Base-by-base conservation (phyloP, 768 basidiomycete genomes). In the Lentinula detonsa region DNA sequence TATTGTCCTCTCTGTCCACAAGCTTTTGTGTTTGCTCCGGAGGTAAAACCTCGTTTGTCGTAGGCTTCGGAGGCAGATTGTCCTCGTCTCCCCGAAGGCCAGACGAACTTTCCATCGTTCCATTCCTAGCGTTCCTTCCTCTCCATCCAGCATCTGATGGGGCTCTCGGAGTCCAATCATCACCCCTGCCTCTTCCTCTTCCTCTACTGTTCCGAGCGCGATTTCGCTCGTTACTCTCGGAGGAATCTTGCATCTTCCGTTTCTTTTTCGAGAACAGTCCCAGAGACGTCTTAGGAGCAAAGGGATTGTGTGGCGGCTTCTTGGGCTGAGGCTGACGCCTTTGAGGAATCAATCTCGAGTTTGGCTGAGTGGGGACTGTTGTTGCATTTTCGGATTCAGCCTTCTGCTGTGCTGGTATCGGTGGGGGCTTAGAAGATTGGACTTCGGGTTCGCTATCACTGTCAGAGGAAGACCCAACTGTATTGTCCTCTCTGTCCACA, bases 281-380 rank as follows among this genome's bases (percentile, higher is more conserved):
- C 13, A 76, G 69, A n/a, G n/a, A n/a, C 6, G 89, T 82, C 18
- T 87, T 81, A 28, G 83, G 76, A 40, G 79, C 81, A 65, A 92
- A 93, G 1, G 85, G 85, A 72, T 88, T 91, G 53, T 72, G 77
- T 5, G 79, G 76, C 10, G 78, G 78, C 61, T 72, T 77, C 66
- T 76, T 83, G 0, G 85, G 86, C 64, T 81, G 78, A 63, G 34
- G 62, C 61, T 16, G 66, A 13, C n/a, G 40, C 40, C 33, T 42
- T 56, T 43, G 65, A 63, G 69, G 76, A 16, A 10, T 23, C 21
- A 0, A 64, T 56, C 65, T 53, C 56, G 62, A 28, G 59, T 51
- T 42, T 61, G 53, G 53, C 9, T 40, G 9, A 35, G n/a, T 33
- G 28, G 53, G 50, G 59, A 64, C 53, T 16, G 49, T 2, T 33